Evolutionary conservation across 1,139 yeast species (phyloP).

Genomic region (Yamadazyma diospyri): DNA sequence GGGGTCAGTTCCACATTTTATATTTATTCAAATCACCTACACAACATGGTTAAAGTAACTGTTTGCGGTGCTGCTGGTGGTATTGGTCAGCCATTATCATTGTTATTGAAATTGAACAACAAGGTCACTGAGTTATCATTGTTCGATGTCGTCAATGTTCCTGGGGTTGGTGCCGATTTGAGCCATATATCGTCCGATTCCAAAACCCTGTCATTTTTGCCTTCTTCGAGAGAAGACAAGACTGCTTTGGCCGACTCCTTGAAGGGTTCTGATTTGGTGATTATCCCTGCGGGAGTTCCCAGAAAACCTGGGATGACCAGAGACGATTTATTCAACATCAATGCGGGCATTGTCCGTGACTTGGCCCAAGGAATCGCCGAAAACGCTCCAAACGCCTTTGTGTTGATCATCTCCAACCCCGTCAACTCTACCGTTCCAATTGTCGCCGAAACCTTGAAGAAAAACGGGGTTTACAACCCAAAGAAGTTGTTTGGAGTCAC

Average conservation of each 20-base stretch:
- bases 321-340: constrained; percentile 96
- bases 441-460: constrained; percentile 90
- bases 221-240: constrained; percentile 63
- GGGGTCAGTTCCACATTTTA: constrained; percentile 1
- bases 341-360: constrained; percentile 92
- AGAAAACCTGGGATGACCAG: constrained; percentile 99
- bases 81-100: constrained; percentile 96
- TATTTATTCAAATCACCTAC: not conserved
- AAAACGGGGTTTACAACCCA: constrained; percentile 86
- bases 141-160: constrained; percentile 90
- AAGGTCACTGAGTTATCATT: constrained; percentile 82
- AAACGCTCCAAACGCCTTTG: constrained; percentile 81
- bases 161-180: constrained; percentile 96
- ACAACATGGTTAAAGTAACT: constrained; percentile 60
- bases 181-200: constrained; percentile 93
- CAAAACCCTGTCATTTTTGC: constrained; percentile 75
- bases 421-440: constrained; percentile 98
- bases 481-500: constrained; percentile 94
- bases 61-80: constrained; percentile 98
- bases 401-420: constrained; percentile 90
- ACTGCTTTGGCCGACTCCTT: constrained; percentile 74
- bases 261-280: constrained; percentile 78
- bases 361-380: constrained; percentile 88
- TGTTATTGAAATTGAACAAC: constrained; percentile 81
- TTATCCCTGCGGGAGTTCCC: constrained; percentile 99